phyloP scores from a whole-genome alignment of 179 eudicot species.

The Beta lomatogona region DNA sequence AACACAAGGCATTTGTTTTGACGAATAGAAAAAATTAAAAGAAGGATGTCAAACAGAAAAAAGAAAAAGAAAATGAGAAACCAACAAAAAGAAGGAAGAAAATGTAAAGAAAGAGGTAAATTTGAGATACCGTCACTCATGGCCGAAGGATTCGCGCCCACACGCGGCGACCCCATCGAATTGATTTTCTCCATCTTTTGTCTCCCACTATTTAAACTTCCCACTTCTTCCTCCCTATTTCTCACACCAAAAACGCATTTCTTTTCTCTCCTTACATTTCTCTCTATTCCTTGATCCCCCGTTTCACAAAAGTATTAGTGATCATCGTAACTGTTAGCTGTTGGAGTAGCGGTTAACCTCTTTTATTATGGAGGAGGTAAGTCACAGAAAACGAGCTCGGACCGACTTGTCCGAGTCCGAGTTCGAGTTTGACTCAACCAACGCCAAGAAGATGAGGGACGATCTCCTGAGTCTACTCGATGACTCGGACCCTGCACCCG shows the following conservation, averaged over 20 bases:
- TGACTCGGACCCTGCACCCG: constrained; percentile 44
- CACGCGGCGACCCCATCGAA: constrained; percentile 25
- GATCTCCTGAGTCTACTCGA: constrained; percentile 54
- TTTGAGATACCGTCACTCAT: constrained; percentile 15
- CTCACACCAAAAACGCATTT: not conserved
- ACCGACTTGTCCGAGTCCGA: constrained; percentile 40
- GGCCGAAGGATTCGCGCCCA: constrained; percentile 25
- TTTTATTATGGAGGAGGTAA: constrained; percentile 33
- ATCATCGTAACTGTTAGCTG: no score
- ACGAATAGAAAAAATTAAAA: not conserved
- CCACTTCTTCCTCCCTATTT: constrained; percentile 4
- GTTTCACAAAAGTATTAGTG: no score
- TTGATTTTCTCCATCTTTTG: not conserved
- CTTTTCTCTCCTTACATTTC: not conserved
- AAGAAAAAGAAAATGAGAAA: not conserved
- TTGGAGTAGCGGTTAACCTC: no score
- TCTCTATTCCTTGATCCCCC: not conserved
- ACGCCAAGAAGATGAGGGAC: constrained; percentile 53
- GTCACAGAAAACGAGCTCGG: constrained; percentile 45
- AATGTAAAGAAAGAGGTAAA: not conserved
- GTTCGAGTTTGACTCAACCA: constrained; percentile 25
- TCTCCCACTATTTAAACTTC: constrained; percentile 24
- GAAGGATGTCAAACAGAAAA: not conserved
- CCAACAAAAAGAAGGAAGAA: not conserved
- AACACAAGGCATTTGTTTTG: no score